Conservation (phyloP, 345 rosid species). For the Lepidium didymum region DNA sequence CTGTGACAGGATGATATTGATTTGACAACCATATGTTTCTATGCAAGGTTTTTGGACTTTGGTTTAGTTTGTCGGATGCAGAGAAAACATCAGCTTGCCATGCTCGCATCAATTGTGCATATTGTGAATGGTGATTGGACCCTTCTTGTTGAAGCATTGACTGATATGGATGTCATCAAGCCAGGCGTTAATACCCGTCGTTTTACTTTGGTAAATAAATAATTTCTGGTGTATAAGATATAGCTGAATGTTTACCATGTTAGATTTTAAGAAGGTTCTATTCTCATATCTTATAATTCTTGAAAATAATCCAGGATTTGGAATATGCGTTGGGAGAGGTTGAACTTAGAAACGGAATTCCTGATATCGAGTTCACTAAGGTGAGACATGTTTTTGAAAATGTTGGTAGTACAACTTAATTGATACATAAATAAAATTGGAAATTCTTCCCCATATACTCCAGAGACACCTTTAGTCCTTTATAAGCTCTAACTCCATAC, state of each 20-base stretch:
- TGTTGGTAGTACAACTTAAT: constrained; percentile 6
- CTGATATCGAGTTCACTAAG: constrained; percentile 90
- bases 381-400: constrained; percentile 37
- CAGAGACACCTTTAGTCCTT: not conserved
- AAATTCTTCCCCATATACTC: not conserved
- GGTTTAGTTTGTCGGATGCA: constrained; percentile 93
- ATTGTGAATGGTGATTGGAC: constrained; percentile 93
- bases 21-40: constrained; percentile 4
- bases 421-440: not conserved
- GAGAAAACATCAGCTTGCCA: constrained; percentile 82
- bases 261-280: not conserved
- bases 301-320: constrained; percentile 56
- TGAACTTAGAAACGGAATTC: constrained; percentile 71
- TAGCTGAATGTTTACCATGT: not conserved
- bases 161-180: constrained; percentile 88
- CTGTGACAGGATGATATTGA: constrained; percentile 8
- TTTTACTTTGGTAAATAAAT: constrained; percentile 60
- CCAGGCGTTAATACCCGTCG: constrained; percentile 64
- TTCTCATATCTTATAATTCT: constrained; percentile 8
- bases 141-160: constrained; percentile 64
- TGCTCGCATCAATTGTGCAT: constrained; percentile 91
- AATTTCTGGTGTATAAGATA: not conserved
- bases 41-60: constrained; percentile 81
- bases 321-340: constrained; percentile 81
- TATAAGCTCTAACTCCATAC: not conserved